phyloP scores from a whole-genome alignment of 2,329 filamentous ascomycete genomes.

The Colletotrichum costaricense region DNA sequence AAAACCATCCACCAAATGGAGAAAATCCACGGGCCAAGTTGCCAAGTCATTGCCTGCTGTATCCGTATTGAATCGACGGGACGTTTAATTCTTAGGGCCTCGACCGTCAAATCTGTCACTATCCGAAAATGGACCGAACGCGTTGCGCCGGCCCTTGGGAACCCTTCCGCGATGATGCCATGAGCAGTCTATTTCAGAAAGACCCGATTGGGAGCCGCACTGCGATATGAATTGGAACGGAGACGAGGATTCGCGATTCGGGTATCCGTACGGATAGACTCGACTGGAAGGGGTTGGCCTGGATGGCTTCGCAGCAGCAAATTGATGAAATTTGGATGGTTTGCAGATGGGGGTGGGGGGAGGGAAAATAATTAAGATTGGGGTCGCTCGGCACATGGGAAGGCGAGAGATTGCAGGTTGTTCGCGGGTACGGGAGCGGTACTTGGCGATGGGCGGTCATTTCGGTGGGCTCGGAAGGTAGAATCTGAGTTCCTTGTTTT shows the following conservation, averaged over 20 bases:
- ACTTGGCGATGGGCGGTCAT: slow-evolving; percentile 4
- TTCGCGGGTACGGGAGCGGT: slow-evolving; percentile 8
- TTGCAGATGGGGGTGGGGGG: not conserved
- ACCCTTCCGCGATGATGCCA: not conserved
- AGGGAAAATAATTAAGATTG: slow-evolving; percentile 20
- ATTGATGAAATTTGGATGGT: slow-evolving; percentile 17
- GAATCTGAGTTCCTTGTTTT: not conserved
- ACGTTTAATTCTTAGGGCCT: not conserved
- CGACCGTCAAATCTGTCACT: not conserved
- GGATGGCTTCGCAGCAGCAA: not conserved
- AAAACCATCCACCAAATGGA: not conserved
- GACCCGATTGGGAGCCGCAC: not conserved
- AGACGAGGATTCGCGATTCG: not conserved
- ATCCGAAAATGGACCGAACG: not conserved
- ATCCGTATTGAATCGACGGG: not conserved
- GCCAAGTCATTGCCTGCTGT: not conserved
- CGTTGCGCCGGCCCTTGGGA: not conserved
- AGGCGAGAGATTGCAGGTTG: slow-evolving; percentile 25
- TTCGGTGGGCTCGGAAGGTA: slow-evolving; percentile 8
- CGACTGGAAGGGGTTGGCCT: not conserved
- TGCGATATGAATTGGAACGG: not conserved
- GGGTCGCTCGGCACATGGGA: slow-evolving; percentile 26
- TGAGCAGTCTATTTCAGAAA: not conserved
- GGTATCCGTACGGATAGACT: not conserved
- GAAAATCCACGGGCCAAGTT: not conserved